Conservation (phyloP, 306 rosid genomes). For the Sesbania bispinosa region DNA sequence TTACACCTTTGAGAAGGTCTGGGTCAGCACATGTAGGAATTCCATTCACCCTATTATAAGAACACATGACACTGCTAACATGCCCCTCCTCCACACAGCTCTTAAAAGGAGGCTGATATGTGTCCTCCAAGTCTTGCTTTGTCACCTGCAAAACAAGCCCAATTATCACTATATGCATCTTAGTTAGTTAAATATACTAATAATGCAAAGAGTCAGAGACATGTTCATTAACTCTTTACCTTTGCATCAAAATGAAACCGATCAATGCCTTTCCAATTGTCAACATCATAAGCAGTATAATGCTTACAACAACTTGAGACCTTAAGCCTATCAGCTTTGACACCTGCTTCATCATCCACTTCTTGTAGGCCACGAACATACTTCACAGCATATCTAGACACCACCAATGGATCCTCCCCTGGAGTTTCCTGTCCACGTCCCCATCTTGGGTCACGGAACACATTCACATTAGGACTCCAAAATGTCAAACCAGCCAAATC, state of each 20-base stretch:
- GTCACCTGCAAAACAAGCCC: slow-evolving; percentile 53
- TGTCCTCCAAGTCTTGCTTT: slow-evolving; percentile 78
- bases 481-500: slow-evolving; percentile 74
- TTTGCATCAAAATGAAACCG: slow-evolving; percentile 76
- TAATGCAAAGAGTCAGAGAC: background rate
- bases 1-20: slow-evolving; percentile 58
- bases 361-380: slow-evolving; percentile 76
- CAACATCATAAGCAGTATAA: slow-evolving; percentile 80
- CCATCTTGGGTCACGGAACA: slow-evolving; percentile 80
- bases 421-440: slow-evolving; percentile 81
- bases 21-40: slow-evolving; percentile 91
- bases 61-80: slow-evolving; percentile 88
- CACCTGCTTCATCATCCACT: slow-evolving; percentile 44
- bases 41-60: slow-evolving; percentile 80
- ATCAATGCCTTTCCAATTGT: slow-evolving; percentile 69
- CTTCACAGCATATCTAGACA: slow-evolving; percentile 53
- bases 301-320: slow-evolving; percentile 93
- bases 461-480: slow-evolving; percentile 87
- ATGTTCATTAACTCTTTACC: slow-evolving; percentile 30
- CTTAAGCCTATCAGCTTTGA: slow-evolving; percentile 52
- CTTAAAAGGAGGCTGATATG: slow-evolving; percentile 75
- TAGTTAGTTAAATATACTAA: background rate
- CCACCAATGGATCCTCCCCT: slow-evolving; percentile 75
- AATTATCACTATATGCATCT: background rate
- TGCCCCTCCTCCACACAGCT: slow-evolving; percentile 77